A percentile compares a stretch with the other conserved stretches of the same genome.
phyloP scores from a whole-genome alignment of 2,329 filamentous ascomycete genomes.

The Cladophialophora immunda region DNA sequence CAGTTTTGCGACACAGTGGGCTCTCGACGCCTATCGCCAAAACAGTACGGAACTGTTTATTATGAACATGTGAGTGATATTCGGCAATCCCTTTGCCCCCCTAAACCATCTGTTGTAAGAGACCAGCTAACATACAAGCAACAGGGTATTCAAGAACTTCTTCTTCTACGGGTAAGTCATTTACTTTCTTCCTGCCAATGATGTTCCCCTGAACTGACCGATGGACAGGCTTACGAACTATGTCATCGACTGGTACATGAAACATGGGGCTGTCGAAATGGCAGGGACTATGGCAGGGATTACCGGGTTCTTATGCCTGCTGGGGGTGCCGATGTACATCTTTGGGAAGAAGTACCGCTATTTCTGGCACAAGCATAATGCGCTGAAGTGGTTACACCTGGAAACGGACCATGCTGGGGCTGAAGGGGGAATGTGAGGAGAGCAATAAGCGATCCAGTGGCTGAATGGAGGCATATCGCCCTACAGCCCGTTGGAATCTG shows the following conservation, averaged over 20 bases:
- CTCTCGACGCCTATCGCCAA: slow-evolving; percentile 30
- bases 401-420: slow-evolving; percentile 31
- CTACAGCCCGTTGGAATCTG: background rate
- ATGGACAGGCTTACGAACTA: slow-evolving; percentile 46
- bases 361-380: slow-evolving; percentile 38
- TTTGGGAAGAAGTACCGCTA: slow-evolving; percentile 47
- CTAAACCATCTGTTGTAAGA: background rate
- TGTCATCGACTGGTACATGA: slow-evolving; percentile 47
- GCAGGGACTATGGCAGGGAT: slow-evolving; percentile 46
- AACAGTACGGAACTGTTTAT: slow-evolving; percentile 37
- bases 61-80: slow-evolving; percentile 30
- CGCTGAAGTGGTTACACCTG: slow-evolving; percentile 25
- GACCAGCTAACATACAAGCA: background rate
- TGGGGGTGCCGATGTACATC: slow-evolving; percentile 48
- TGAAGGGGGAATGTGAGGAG: slow-evolving; percentile 8
- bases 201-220: background rate
- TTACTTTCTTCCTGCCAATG: slow-evolving; percentile 38
- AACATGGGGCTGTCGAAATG: slow-evolving; percentile 45
- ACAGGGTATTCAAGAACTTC: slow-evolving; percentile 37
- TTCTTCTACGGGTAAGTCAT: slow-evolving; percentile 36
- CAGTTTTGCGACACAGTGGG: slow-evolving; percentile 29
- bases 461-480: background rate
- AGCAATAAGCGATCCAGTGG: background rate
- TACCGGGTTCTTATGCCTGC: slow-evolving; percentile 46
- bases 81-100: background rate